Evolutionary conservation across 352 stramenopile species (phyloP), one percentile per base, ranked within the genome.

Genomic region (Pythium angustatum): DNA sequence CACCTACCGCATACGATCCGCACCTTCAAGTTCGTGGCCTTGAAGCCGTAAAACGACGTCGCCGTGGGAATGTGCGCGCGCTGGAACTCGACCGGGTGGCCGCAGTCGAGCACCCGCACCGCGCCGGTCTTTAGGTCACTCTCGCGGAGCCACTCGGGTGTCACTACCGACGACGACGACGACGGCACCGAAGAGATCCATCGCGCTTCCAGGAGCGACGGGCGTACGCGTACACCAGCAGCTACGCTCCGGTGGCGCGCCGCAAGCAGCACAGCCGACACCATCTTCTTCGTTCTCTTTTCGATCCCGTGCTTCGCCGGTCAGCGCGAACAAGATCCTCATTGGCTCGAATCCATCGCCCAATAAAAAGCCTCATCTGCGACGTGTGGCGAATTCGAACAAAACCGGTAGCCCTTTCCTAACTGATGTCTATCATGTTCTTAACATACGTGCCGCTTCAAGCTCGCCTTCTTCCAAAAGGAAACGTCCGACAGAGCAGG

Each of bases 41-140:
- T 69, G 38, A 76, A 77, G 41, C 77, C 51, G 10, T 70, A 53
- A 40, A 90, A 80, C 11, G 74, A 75, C 49, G 77, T 61, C 1
- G 82, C 76, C 2, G 66, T 58, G 0, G 79, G 75, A 38, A 89
- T 78, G 58, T 91, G 83, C 15, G 70, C 83, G 31, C 74, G 76
- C 59, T 72, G 75, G 65, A 77, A 90, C 36, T 74, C 74, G 14
- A 63, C 45, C 2, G 77, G 75, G 22, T 88, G 78, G 41, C 87
- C 83, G 54, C 80, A 91, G 72, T 91, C 79, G 14, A 91, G 22
- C n/a, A 73, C 53, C 24, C 53, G 58, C 44, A 72, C 54, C 4
- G 47, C 28, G 21, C 57, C 64, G 36, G 40, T 58, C 36, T 56
- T 57, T 19, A 45, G 30, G 31, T 65, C 65, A 33, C 58, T 68